phyloP scores from a whole-genome alignment of 1,139 yeast species.

The Sugiyamaella grinbergsii region DNA sequence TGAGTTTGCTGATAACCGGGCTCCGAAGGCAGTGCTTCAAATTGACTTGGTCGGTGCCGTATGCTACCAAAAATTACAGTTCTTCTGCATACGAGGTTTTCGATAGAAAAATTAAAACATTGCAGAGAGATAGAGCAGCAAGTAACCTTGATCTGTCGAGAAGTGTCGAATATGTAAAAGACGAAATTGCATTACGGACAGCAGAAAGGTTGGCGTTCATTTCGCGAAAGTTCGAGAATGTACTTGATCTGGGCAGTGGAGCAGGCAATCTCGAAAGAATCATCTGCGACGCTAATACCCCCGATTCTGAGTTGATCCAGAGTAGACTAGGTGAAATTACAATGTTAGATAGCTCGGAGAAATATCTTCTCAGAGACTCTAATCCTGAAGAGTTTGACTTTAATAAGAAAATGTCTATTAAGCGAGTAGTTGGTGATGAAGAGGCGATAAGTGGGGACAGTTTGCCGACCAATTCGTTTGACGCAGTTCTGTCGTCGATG shows the following conservation, averaged over 20 bases:
- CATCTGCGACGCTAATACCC: slow-evolving; percentile 39
- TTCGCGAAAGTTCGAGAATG: slow-evolving; percentile 60
- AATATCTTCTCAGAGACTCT: slow-evolving; percentile 56
- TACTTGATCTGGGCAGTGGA: slow-evolving; percentile 74
- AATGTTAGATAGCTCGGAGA: slow-evolving; percentile 67
- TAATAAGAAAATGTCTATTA: slow-evolving; percentile 50
- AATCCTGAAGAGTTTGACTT: slow-evolving; percentile 41
- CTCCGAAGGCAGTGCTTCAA: background rate
- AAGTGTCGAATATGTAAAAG: slow-evolving; percentile 71
- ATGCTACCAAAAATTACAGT: background rate
- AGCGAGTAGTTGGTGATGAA: slow-evolving; percentile 64
- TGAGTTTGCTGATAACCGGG: background rate
- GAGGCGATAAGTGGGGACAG: slow-evolving; percentile 44
- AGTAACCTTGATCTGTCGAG: slow-evolving; percentile 50
- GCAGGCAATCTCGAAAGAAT: slow-evolving; percentile 60
- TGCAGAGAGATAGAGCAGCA: slow-evolving; percentile 61
- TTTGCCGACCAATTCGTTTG: slow-evolving; percentile 49
- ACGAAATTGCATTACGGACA: slow-evolving; percentile 72
- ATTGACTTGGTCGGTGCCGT: background rate
- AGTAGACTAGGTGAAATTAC: slow-evolving; percentile 57
- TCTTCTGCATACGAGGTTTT: slow-evolving; percentile 54
- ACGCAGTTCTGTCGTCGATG: slow-evolving; percentile 73
- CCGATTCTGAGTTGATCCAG: slow-evolving; percentile 55
- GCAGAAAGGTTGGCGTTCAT: slow-evolving; percentile 76
- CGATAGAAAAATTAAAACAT: slow-evolving; percentile 60